Evolutionary conservation across 1,284 basidiomycete species (phyloP).

Genomic region (Rhodotorula glutinis): DNA sequence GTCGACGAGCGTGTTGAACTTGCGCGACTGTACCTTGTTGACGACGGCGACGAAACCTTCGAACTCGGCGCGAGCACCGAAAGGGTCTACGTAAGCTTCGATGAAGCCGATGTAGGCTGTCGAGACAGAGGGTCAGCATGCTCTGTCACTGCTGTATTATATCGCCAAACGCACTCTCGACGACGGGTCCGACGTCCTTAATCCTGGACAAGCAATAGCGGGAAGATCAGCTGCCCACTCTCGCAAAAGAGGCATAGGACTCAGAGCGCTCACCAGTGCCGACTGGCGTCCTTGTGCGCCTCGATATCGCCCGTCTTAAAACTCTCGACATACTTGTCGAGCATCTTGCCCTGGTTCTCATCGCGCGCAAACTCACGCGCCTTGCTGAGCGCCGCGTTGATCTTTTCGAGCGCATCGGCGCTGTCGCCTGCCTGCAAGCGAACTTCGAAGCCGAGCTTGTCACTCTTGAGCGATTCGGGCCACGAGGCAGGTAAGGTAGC

Average conservation of each 20-base stretch:
- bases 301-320: constrained; percentile 73
- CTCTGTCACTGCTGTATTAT: not conserved
- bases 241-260: not conserved
- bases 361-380: constrained; percentile 62
- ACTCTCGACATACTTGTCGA: constrained; percentile 69
- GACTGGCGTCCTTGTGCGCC: constrained; percentile 70
- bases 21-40: constrained; percentile 28
- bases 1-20: constrained; percentile 68
- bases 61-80: constrained; percentile 64
- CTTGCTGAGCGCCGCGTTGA: constrained; percentile 60
- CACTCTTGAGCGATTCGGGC: constrained; percentile 51
- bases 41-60: constrained; percentile 86
- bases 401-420: constrained; percentile 55
- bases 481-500: constrained; percentile 51
- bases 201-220: constrained; percentile 50
- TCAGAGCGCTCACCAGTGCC: constrained; percentile 56
- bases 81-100: constrained; percentile 63
- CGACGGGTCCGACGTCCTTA: constrained; percentile 77
- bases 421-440: constrained; percentile 63
- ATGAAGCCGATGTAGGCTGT: constrained; percentile 12
- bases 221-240: not conserved
- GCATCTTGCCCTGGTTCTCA: constrained; percentile 65
- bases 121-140: not conserved
- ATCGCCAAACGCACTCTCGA: constrained; percentile 65
- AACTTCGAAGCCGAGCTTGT: constrained; percentile 58